Base-by-base conservation (phyloP, 2,329 filamentous ascomycete genomes). In the Hymenoscyphus linearis region DNA sequence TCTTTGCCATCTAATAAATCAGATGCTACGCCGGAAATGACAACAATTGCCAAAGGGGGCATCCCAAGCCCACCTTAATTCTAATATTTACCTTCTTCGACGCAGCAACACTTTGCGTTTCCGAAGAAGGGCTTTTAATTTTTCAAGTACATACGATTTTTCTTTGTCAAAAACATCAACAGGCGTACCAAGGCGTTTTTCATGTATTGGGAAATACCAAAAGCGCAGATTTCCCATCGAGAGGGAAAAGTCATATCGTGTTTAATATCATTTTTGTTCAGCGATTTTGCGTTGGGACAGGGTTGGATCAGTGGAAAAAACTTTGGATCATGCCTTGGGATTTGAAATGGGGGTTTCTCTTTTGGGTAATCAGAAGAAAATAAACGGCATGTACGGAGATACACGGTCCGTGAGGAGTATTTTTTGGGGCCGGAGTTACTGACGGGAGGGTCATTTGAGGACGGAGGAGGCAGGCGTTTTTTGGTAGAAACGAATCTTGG, bases 81-180 rank as follows among this genome's bases (percentile, higher is more conserved):
- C 22, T 44, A 31, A 31, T 37, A 40, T 35, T 44, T 36, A 18
- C 44, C 50, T 50, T 27, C 34, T 36, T 52, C 52, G 10, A 50
- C 18, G 34, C 35, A 22, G 26, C 22, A 31, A 44, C 40, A 47
- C 22, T 47, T 34, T 7, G 25, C 31, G 34, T 26, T 44, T n/a
- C n/a, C 13, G 3, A 16, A 50, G 16, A n/a, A 52, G 7, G 7
- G 13, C 12, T 27, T 22, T 34, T 54, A 44, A 27, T 26, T 37
- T 35, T 53, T 54, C 27, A 47, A 59, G 52, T 40, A 54, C 57
- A 59, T 59, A 59, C 50, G 50, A 55, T 59, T 55, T 55, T 59
- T 35, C 50, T 59, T 54, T 54, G 50, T 54, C 36, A 14, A 59
- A 35, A 27, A 55, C 52, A 54, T 59, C 37, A 25, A 44, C 7